Base-by-base conservation (phyloP, 2,329 filamentous ascomycete genomes). In the Arachnopeziza araneosa region DNA sequence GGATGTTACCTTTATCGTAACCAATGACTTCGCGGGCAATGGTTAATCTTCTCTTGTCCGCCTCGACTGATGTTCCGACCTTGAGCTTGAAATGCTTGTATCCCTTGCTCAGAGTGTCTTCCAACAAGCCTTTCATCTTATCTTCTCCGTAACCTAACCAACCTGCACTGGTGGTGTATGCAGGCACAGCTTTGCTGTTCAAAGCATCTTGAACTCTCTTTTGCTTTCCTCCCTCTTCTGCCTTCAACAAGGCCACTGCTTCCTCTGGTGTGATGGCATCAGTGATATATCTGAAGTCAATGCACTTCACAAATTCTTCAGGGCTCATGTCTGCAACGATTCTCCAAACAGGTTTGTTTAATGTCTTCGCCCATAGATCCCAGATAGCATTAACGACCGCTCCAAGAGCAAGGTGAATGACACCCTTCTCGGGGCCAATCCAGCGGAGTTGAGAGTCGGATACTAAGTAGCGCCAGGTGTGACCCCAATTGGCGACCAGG, bases 241-340 rank as follows among this genome's bases (percentile, higher is more conserved):
- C 82, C 67, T 81, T 83, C 52, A 96, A 79, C 71, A 96, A 79
- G 23, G 79, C 79, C 48, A 96, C 73, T 0, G 91, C 91, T 74
- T 96, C 92, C 50, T 91, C 87, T 0, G 90, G 90, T 0, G 91
- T 96, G 66, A 96, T 80, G n/a, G 91, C 91, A 75, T 96, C 92
- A 24, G 90, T 95, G 74, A 96, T 96, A 77, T 97, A 96, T 55
- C 92, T 83, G 79, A 96, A 97, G 77, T 96, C 93, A 72, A 97
- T 93, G 77, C 92, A 93, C 61, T 81, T 77, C 56, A 96, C 91
- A 56, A 96, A 85, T 77, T 96, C 88, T 76, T 95, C 89, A 0
- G 92, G 91, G 2, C 82, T 87, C 90, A 96, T 96, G 67, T 96
- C 92, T 12, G 89, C 88, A 24, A 97, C 88, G 63, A 97, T 88